phyloP scores from a whole-genome alignment of 1,284 basidiomycete species.

The Apiotrichum gamsii region DNA sequence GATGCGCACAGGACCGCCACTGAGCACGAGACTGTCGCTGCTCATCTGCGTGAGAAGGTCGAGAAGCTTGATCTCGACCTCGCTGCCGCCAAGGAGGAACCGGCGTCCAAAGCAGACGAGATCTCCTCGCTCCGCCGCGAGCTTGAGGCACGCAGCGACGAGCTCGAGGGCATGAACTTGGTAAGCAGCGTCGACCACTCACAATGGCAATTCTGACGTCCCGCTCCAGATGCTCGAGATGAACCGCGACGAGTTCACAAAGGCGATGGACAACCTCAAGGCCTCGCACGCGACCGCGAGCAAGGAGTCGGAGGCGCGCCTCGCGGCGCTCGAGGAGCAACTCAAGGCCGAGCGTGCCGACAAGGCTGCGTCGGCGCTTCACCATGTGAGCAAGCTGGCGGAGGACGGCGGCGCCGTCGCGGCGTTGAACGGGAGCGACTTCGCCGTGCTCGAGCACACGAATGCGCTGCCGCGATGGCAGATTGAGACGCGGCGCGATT shows the following conservation, averaged over 20 bases:
- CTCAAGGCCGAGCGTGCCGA: conserved; percentile 4
- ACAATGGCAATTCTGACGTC: no score
- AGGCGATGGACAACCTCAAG: conserved; percentile 14
- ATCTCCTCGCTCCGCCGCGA: conserved; percentile 17
- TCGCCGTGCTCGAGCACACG: conserved; percentile 8
- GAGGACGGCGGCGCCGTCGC: background rate
- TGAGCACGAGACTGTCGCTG: conserved; percentile 1
- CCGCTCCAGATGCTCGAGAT: conserved; percentile 40
- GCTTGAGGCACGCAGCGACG: conserved; percentile 26
- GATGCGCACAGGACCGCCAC: background rate
- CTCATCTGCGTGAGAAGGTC: conserved; percentile 9
- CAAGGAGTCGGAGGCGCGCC: background rate
- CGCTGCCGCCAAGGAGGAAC: conserved; percentile 1
- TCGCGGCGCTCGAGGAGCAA: background rate
- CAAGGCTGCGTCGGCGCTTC: conserved; percentile 5
- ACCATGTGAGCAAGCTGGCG: conserved; percentile 2
- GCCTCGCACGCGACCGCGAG: conserved; percentile 4
- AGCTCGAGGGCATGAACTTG: conserved; percentile 32
- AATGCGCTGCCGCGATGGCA: conserved; percentile 6
- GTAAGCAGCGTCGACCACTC: no score
- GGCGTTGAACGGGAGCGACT: background rate
- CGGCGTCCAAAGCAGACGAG: conserved; percentile 2
- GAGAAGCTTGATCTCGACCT: conserved; percentile 8
- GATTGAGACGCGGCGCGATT: background rate
- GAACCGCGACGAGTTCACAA: conserved; percentile 37